A percentile compares a stretch with the other conserved stretches of the same genome.
These are phyloP conservation scores for Evernia prunastri DNA, from an alignment of 495 filamentous ascomycete species.

Conservation along the genomic window DNA sequence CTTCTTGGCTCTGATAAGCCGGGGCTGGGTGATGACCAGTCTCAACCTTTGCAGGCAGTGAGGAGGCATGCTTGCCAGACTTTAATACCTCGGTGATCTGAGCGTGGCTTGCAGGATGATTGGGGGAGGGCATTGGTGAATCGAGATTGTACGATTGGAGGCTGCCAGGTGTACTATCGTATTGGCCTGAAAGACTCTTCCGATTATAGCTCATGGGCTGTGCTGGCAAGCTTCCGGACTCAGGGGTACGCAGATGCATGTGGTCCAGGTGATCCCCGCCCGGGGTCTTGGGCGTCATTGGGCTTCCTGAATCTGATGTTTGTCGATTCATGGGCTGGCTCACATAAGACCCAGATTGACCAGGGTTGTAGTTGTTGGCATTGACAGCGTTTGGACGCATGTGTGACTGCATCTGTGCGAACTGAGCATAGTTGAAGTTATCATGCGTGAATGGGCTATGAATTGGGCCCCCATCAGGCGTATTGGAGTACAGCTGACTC, in stretches of 20 bases:
- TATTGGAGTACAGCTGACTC: conserved; percentile 73
- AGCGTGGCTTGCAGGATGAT: conserved; percentile 48
- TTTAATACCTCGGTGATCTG: conserved; percentile 66
- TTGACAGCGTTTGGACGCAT: conserved; percentile 45
- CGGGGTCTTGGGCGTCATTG: conserved; percentile 73
- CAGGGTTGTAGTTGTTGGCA: conserved; percentile 44
- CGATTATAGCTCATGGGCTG: conserved; percentile 65
- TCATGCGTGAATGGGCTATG: conserved; percentile 74
- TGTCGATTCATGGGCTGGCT: conserved; percentile 60
- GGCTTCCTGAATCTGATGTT: conserved; percentile 62
- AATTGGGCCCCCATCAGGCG: conserved; percentile 80
- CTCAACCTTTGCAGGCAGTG: conserved; percentile 63
- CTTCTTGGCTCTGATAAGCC: conserved; percentile 72
- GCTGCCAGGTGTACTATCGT: conserved; percentile 74
- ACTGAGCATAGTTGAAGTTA: conserved; percentile 67
- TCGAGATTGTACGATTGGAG: conserved; percentile 60
- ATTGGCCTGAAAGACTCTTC: conserved; percentile 74
- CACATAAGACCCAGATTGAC: conserved; percentile 52
- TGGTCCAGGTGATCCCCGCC: conserved; percentile 49
- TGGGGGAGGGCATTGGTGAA: conserved; percentile 71
- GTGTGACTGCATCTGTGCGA: conserved; percentile 54
- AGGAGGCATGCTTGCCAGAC: conserved; percentile 64
- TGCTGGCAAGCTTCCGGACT: conserved; percentile 61
- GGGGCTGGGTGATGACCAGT: conserved; percentile 42
- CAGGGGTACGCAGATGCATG: conserved; percentile 54